Evolutionary conservation across 495 filamentous ascomycete genomes (phyloP), one percentile per base, ranked within the genome.

Genomic region (Aspergillus steynii): DNA sequence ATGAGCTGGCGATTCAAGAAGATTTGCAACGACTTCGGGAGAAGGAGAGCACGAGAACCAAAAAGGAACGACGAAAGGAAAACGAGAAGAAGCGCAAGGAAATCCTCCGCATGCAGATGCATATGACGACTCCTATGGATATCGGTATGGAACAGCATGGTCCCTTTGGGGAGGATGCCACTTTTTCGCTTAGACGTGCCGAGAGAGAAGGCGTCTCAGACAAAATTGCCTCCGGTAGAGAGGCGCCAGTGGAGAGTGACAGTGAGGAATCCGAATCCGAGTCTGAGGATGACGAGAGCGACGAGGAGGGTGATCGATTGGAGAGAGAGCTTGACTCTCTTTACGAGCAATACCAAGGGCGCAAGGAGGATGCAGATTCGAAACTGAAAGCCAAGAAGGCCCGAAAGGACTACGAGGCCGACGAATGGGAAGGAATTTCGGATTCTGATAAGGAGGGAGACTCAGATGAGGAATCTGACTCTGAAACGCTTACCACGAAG

Each of bases 91-190:
- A 93, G 76, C 87, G 89, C 63, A 92, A 89, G 72, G 93, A 96
- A 59, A 93, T 96, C 57, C 80, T 93, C 31, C 89, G 95, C 51
- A 86, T 98, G 88, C 96, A 99, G 75, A 85, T 99, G 80, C 86
- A 97, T 74, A 98, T 99, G 96, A 91, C 87, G 15, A 89, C 92
- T 1, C 94, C 95, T 15, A 93, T 90, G 80, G 96, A 99, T 61
- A 96, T 99, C 64, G 95, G 95, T 63, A 88, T 95, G 79, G 94
- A 97, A 70, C 92, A 96, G 71, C 77, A 82, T n/a, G 90, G 90
- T 12, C 87, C 89, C 1, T 75, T 80, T 37, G 93, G 91, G 6
- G 85, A 88, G 20, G 90, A 90, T 50, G 80, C 86, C 4, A 94
- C 96, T 74, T 99, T 99, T 72, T 83, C 80, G 8, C 80, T 97